phyloP scores from a whole-genome alignment of 352 stramenopile genomes.

The Blastocystis sp. region DNA sequence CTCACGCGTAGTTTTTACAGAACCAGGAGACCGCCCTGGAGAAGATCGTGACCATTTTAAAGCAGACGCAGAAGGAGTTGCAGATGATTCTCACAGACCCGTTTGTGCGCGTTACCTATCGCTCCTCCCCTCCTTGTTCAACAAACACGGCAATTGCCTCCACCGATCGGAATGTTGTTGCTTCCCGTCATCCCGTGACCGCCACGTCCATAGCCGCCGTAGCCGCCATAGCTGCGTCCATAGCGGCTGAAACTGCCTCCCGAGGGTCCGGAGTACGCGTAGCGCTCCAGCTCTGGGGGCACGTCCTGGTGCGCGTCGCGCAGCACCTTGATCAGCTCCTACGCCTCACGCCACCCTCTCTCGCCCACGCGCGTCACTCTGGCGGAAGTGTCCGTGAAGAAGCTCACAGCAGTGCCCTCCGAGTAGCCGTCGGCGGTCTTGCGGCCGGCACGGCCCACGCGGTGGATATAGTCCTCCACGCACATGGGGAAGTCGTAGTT shows the following conservation, averaged over 20 bases:
- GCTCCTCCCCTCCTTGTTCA: conserved; percentile 5
- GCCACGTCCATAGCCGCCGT: conserved; percentile 53
- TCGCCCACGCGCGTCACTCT: conserved; percentile 75
- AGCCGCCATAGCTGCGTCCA: conserved; percentile 73
- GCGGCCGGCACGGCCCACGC: conserved; percentile 95
- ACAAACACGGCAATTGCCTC: conserved; percentile 13
- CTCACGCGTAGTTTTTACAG: conserved; percentile 29
- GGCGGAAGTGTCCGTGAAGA: conserved; percentile 87
- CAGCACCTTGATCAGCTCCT: conserved; percentile 84
- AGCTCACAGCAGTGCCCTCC: conserved; percentile 86
- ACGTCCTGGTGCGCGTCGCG: conserved; percentile 83
- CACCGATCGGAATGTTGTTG: conserved; percentile 46
- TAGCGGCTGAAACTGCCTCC: conserved; percentile 73
- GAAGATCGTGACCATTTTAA: conserved; percentile 50
- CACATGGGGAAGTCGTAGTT: conserved; percentile 99
- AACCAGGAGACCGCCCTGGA: conserved; percentile 45
- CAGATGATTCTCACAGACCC: conserved; percentile 48
- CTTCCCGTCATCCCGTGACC: conserved; percentile 47
- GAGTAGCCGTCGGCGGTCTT: conserved; percentile 76
- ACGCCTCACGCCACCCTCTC: background rate
- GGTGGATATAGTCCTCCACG: conserved; percentile 96
- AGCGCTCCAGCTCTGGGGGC: conserved; percentile 79
- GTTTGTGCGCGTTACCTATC: conserved; percentile 26
- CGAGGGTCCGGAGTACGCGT: conserved; percentile 77
- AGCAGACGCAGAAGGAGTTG: conserved; percentile 40